Base-by-base conservation (phyloP, 148 eudicot genomes). In the Chenopodium berlandieri region DNA sequence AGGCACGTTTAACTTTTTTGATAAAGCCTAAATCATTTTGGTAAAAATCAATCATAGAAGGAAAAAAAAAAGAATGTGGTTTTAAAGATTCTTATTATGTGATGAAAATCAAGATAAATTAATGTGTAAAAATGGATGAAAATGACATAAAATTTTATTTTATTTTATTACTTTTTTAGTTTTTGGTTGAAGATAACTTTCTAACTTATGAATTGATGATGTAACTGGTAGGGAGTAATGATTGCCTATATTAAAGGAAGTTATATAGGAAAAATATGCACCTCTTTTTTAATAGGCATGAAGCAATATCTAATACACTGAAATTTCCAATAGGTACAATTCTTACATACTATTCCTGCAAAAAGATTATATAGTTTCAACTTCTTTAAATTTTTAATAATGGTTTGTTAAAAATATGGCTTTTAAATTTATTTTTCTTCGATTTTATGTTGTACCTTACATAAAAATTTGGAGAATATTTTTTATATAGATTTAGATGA, bases 141-240 rank as follows among this genome's bases (percentile, higher is more conserved):
- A 60, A 64, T 47, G 12, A 25, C 67, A 47, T 23, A 23, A 27
- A 47, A 19, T 6, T 82, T 71, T 71, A 58, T 67, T 83, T 66
- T 67, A 75, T 71, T 40, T 14, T 66, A 7, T 75, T 40, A 40
- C 8, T 40, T 40, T 4, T 66, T 64, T 37, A 74, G 9, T 75
- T 47, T 65, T 78, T 75, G 23, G 77, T 65, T 82, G 60, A 85
- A 78, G 80, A 84, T 85, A 80, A 87, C 68, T 66, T 84, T 88
- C 93, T 84, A 54, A 78, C 84, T 84, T 83, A 87, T 78, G 89
- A 93, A 81, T 67, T 83, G 79, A 81, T 88, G 85, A 87, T 72
- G 84, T 89, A 89, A 86, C 56, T 82, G 91, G 92, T 86, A 84
- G 87, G 81, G 94, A 89, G 91, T 76, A 73, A 85, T 84, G 78